These are phyloP conservation scores for Cerioporus squamosus DNA, from an alignment of 1,284 basidiomycete genomes.

Conservation along the genomic window DNA sequence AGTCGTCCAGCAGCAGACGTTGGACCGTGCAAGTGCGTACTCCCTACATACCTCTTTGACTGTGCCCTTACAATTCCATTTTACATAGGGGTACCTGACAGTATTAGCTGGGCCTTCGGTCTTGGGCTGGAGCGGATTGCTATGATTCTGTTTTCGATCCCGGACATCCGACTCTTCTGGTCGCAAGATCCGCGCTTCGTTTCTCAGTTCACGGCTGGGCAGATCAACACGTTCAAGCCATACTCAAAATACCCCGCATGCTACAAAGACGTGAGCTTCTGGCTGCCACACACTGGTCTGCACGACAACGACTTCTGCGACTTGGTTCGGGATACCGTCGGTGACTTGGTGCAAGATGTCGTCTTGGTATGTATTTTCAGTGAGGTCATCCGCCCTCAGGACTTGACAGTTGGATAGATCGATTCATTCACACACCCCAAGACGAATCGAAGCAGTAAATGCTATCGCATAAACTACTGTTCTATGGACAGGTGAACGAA, in stretches of 20 bases:
- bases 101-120: constrained; percentile 98
- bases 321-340: constrained; percentile 89
- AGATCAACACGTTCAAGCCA: constrained; percentile 81
- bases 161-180: constrained; percentile 99
- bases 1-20: constrained; percentile 88
- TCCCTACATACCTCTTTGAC: background rate
- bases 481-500: constrained; percentile 89
- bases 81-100: constrained; percentile 70
- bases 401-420: constrained; percentile 57
- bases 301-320: constrained; percentile 99
- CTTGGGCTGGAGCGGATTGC: constrained; percentile 97
- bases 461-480: constrained; percentile 93
- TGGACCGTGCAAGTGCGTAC: constrained; percentile 82
- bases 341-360: constrained; percentile 92
- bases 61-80: background rate
- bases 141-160: constrained; percentile 97
- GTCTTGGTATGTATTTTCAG: constrained; percentile 60
- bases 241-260: constrained; percentile 92
- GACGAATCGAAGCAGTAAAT: constrained; percentile 78
- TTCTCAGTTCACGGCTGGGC: constrained; percentile 81
- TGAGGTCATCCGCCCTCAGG: background rate
- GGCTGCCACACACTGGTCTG: constrained; percentile 68
- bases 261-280: constrained; percentile 93
- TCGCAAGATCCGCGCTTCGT: constrained; percentile 88
- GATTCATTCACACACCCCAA: constrained; percentile 94